These are phyloP conservation scores for Moesziomyces sp. DNA, from an alignment of 1,284 basidiomycete genomes.

Conservation along the genomic window DNA sequence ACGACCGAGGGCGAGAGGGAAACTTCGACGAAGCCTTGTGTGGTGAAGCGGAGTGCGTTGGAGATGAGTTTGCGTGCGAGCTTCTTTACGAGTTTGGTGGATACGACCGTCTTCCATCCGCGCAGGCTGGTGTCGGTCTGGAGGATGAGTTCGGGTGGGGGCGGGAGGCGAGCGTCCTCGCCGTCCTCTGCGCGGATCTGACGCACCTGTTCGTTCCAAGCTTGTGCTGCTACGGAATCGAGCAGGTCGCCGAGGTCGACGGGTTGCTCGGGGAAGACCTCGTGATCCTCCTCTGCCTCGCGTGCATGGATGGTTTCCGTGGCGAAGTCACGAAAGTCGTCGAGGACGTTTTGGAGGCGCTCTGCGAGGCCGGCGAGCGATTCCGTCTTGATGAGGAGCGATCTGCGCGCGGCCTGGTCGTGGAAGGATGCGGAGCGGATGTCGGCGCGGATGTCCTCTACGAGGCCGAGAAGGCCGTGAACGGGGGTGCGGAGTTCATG, in stretches of 20 bases:
- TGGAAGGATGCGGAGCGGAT: slow-evolving; percentile 11
- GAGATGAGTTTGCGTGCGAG: slow-evolving; percentile 50
- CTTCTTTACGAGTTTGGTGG: slow-evolving; percentile 24
- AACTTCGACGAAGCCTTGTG: slow-evolving; percentile 50
- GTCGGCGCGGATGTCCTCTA: slow-evolving; percentile 29
- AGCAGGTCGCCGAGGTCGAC: slow-evolving; percentile 46
- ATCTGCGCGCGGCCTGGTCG: slow-evolving; percentile 9
- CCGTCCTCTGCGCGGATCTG: slow-evolving; percentile 47
- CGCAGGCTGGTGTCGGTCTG: slow-evolving; percentile 47
- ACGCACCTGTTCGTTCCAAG: slow-evolving; percentile 43
- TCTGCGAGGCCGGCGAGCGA: slow-evolving; percentile 41
- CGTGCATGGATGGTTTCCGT: slow-evolving; percentile 38
- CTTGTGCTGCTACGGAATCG: slow-evolving; percentile 37
- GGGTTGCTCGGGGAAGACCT: slow-evolving; percentile 27
- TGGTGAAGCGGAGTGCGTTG: slow-evolving; percentile 52
- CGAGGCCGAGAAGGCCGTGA: slow-evolving; percentile 39
- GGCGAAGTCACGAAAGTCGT: slow-evolving; percentile 47
- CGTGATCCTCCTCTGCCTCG: slow-evolving; percentile 26
- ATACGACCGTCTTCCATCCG: slow-evolving; percentile 44
- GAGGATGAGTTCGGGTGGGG: slow-evolving; percentile 53
- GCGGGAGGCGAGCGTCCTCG: slow-evolving; percentile 49
- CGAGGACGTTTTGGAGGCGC: slow-evolving; percentile 34
- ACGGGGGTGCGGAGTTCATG: slow-evolving; percentile 56
- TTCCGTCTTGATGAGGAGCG: slow-evolving; percentile 28
- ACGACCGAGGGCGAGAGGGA: slow-evolving; percentile 34